Evolutionary conservation across 2,329 filamentous ascomycete species (phyloP).

Genomic region (Aspergillus sp.): DNA sequence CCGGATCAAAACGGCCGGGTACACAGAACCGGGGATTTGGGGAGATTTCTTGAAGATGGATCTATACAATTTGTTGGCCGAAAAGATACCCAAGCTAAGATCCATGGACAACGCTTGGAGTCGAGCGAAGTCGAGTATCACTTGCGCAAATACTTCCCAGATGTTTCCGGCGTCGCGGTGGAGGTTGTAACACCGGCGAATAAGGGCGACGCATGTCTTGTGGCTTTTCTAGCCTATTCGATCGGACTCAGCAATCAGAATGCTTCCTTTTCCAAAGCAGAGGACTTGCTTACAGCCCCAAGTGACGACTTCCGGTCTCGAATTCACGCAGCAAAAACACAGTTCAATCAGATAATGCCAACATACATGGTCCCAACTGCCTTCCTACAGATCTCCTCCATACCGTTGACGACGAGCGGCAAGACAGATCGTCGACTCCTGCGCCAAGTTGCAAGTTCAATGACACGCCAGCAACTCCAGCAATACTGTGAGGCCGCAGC

Average conservation of each 20-base stretch:
- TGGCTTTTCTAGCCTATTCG: neutral
- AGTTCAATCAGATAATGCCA: neutral
- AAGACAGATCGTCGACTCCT: neutral
- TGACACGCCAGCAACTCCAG: neutral
- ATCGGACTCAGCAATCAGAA: neutral
- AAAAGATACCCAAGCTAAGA: constrained; percentile 31
- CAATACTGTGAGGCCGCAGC: neutral
- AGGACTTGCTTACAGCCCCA: neutral
- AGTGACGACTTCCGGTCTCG: neutral
- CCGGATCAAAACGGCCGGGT: constrained; percentile 4
- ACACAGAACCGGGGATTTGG: constrained; percentile 20
- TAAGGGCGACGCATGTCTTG: neutral
- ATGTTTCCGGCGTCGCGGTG: neutral
- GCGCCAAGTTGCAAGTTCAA: neutral
- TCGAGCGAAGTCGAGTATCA: constrained; percentile 33
- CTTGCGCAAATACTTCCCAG: neutral
- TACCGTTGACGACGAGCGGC: neutral
- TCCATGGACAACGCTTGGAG: constrained; percentile 53
- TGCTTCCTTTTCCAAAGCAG: neutral
- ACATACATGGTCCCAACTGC: neutral
- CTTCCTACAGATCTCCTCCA: neutral
- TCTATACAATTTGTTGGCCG: constrained; percentile 33
- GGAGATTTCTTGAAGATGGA: constrained; percentile 13
- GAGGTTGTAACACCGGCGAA: neutral
- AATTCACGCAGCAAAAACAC: neutral